Evolutionary conservation across 1,284 basidiomycete species (phyloP), one percentile per base, ranked within the genome.

Genomic region (Sporisorium scitamineum): DNA sequence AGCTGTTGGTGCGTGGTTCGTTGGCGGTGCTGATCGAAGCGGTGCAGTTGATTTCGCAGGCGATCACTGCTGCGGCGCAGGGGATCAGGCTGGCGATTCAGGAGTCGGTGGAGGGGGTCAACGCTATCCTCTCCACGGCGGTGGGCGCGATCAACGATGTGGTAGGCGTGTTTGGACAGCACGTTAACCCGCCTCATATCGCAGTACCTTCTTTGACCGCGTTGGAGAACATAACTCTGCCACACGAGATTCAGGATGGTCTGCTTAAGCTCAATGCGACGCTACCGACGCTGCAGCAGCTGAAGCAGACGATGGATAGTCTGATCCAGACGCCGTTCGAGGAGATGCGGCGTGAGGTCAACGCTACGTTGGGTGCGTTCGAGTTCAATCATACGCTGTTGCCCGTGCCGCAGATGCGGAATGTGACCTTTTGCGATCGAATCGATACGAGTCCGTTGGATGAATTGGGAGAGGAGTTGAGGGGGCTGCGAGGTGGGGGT

Each of bases 1-100:
- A 97, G 87, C 88, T 98, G 51, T 90, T 94, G 14, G 91, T 99
- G 2, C 90, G 91, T 24, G 94, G 94, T 16, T 91, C 90, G 2
- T 87, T 99, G 39, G 89, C 90, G 27, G 87, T 97, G 54, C 86
- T 97, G 20, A 94, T 97, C 58, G 88, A 87, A 51, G 94, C 93
- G 7, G 92, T 94, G 1, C 87, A 93, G 68, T 45, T 81, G 26
- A 68, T 60, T 86, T 93, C 20, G 88, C 90, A 31, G 89, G 87
- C 88, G 27, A 92, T 97, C 55, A 91, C 94, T 84, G 89, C 86
- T 48, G 91, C 93, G 63, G 90, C 95, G 29, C 82, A 87, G 5
- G 85, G 88, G 22, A 90, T 92, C 32, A 94, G 95, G 84, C 89
- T 87, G 9, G 89, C 89, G 20, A 91, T 97, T 42, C 88, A 91